These are phyloP conservation scores for Exutisphaerella laricina DNA, from an alignment of 2,329 filamentous ascomycete genomes.

Conservation along the genomic window DNA sequence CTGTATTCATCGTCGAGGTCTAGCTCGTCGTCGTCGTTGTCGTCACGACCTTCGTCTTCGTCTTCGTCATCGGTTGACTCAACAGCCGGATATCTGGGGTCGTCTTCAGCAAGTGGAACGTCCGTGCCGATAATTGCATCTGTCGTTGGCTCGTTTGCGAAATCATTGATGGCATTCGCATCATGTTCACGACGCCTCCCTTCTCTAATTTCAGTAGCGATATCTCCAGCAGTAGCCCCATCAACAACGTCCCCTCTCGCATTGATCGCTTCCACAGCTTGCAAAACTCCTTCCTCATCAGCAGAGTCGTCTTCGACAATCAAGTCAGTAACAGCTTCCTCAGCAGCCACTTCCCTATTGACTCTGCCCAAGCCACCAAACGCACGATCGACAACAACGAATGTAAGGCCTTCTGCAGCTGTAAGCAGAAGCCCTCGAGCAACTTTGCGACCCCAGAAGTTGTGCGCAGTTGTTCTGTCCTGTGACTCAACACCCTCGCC, in stretches of 20 bases:
- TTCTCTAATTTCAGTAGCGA: slow-evolving; percentile 12
- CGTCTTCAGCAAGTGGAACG: slow-evolving; percentile 26
- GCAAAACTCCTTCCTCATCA: slow-evolving; percentile 14
- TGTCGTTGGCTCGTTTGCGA: neutral
- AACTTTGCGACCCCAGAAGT: slow-evolving; percentile 57
- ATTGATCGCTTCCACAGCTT: slow-evolving; percentile 20
- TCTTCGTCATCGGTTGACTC: slow-evolving; percentile 17
- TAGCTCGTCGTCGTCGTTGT: slow-evolving; percentile 27
- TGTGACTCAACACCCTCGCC: slow-evolving; percentile 33
- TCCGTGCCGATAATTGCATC: slow-evolving; percentile 14
- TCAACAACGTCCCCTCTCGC: slow-evolving; percentile 12
- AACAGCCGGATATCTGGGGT: slow-evolving; percentile 1
- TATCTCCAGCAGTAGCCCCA: slow-evolving; percentile 19
- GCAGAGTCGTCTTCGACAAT: slow-evolving; percentile 11
- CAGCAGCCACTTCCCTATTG: slow-evolving; percentile 15
- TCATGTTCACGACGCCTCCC: neutral
- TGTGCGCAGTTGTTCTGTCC: slow-evolving; percentile 40
- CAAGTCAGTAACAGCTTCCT: slow-evolving; percentile 18
- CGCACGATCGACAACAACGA: slow-evolving; percentile 53
- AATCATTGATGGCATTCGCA: neutral
- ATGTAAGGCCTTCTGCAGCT: slow-evolving; percentile 51
- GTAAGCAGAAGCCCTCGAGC: slow-evolving; percentile 58
- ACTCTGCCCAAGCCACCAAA: slow-evolving; percentile 55
- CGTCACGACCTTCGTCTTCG: slow-evolving; percentile 16
- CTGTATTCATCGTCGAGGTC: slow-evolving; percentile 23